Evolutionary conservation across 176 grass and related monocot genomes (phyloP).

Genomic region (Neostapfia colusana): DNA sequence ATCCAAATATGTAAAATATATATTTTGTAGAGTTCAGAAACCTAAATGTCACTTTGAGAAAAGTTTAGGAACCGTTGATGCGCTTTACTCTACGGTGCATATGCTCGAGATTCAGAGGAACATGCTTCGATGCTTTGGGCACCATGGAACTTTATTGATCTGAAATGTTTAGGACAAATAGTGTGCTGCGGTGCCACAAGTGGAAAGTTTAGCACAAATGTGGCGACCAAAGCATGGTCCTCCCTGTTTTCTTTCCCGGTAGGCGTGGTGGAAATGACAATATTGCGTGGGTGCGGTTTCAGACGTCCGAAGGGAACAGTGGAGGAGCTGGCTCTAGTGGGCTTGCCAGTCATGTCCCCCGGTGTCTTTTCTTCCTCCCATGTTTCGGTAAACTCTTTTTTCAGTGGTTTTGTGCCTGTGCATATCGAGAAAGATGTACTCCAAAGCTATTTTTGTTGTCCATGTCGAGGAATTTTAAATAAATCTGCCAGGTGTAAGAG

Average conservation of each 20-base stretch:
- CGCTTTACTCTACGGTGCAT: no score
- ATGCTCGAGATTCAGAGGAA: constrained; percentile 42
- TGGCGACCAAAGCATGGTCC: constrained; percentile 28
- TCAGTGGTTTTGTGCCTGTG: constrained; percentile 35
- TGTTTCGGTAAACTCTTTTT: constrained; percentile 27
- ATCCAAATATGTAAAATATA: no score
- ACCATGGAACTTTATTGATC: constrained; percentile 14
- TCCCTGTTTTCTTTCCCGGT: background rate
- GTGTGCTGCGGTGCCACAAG: constrained; percentile 25
- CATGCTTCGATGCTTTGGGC: constrained; percentile 29
- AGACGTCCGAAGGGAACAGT: constrained; percentile 4
- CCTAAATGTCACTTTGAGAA: no score
- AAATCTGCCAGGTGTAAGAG: background rate
- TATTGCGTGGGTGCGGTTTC: constrained; percentile 25
- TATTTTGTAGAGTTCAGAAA: no score
- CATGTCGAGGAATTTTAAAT: background rate
- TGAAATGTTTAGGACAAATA: constrained; percentile 43
- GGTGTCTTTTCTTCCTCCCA: constrained; percentile 32
- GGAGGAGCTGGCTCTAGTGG: constrained; percentile 38
- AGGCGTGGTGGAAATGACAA: constrained; percentile 13
- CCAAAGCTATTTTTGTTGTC: constrained; percentile 5
- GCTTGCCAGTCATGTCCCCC: constrained; percentile 29
- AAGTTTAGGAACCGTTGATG: no score
- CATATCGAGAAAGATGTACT: constrained; percentile 39
- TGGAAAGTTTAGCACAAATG: constrained; percentile 32